These are phyloP conservation scores for Escovopsis sp. DNA, from an alignment of 2,329 filamentous ascomycete species.

Conservation along the genomic window DNA sequence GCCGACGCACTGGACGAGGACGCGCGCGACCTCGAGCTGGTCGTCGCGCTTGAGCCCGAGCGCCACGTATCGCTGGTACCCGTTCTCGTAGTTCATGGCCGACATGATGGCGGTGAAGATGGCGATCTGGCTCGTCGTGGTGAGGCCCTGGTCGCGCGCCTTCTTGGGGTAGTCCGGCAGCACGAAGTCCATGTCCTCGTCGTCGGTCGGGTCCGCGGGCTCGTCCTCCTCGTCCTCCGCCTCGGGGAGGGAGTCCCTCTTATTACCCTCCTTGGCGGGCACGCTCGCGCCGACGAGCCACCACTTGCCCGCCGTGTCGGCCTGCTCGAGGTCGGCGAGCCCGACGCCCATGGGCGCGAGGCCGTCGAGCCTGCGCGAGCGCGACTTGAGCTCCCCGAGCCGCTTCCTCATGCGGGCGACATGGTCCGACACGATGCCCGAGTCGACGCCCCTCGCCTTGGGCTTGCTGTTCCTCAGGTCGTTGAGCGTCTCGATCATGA, in stretches of 20 bases:
- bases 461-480: constrained; percentile 89
- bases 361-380: constrained; percentile 45
- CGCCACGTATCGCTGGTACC: constrained; percentile 63
- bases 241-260: background rate
- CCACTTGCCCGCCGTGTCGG: constrained; percentile 87
- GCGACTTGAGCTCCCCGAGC: constrained; percentile 58
- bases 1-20: constrained; percentile 75
- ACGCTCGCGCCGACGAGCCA: constrained; percentile 98
- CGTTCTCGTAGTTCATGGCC: constrained; percentile 70
- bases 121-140: constrained; percentile 71
- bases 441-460: constrained; percentile 58
- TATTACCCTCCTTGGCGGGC: constrained; percentile 24
- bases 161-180: constrained; percentile 56
- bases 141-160: constrained; percentile 73
- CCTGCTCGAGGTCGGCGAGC: constrained; percentile 66
- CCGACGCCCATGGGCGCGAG: constrained; percentile 72
- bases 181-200: constrained; percentile 32
- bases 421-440: constrained; percentile 63
- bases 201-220: constrained; percentile 18
- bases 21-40: constrained; percentile 71
- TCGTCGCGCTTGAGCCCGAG: constrained; percentile 76
- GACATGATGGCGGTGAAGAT: constrained; percentile 89
- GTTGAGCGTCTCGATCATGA: constrained; percentile 95
- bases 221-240: constrained; percentile 1
- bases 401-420: constrained; percentile 80